Conservation (phyloP, 2,329 filamentous ascomycete species). For the Colletotrichum navitas region DNA sequence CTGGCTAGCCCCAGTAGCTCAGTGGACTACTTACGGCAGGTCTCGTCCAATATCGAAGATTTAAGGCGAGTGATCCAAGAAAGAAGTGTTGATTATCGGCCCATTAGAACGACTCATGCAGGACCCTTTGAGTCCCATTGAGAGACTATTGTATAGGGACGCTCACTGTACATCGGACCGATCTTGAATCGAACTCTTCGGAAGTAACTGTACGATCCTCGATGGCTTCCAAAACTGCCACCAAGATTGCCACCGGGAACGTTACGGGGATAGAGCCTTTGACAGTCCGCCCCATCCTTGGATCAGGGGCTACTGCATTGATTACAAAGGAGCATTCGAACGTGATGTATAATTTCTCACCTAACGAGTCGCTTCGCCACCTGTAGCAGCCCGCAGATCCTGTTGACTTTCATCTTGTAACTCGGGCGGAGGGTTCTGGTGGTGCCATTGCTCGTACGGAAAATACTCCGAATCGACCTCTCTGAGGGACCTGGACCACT, state of each 20-base stretch:
- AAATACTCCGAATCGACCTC: background rate
- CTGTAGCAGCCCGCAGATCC: fast-evolving
- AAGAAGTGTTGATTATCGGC: background rate
- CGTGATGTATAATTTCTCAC: background rate
- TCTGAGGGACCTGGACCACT: too few species aligned
- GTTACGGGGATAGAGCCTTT: background rate
- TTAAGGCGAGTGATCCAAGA: background rate
- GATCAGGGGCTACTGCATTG: background rate
- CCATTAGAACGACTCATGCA: too few species aligned
- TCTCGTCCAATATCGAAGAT: background rate
- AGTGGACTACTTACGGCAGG: background rate
- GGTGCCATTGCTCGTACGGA: background rate
- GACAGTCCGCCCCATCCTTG: background rate
- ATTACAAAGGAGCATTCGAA: background rate
- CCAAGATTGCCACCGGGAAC: background rate
- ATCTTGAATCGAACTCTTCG: too few species aligned
- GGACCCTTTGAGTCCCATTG: background rate
- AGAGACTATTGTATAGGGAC: background rate
- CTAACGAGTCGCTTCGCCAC: too few species aligned
- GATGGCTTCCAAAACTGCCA: background rate
- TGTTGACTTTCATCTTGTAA: too few species aligned
- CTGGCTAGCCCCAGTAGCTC: background rate
- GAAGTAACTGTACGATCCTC: background rate
- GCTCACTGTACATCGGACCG: background rate
- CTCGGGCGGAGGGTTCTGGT: too few species aligned